phyloP scores from a whole-genome alignment of 2,329 filamentous ascomycete genomes.

The Elsinoe ampelina region DNA sequence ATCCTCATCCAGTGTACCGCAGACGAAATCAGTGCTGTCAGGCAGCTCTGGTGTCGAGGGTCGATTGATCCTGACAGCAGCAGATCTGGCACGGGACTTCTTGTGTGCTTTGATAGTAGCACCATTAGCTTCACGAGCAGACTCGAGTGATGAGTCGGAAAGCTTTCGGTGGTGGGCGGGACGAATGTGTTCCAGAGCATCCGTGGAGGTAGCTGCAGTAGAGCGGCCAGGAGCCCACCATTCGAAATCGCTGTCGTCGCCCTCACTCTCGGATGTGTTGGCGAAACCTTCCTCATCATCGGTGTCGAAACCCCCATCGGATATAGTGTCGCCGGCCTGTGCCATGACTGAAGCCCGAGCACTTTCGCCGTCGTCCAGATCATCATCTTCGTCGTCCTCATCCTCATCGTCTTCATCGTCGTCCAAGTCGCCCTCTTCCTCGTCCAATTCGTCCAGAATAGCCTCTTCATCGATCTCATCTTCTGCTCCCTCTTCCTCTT shows the following conservation, averaged over 20 bases:
- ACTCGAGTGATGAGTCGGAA: constrained; percentile 47
- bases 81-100: constrained; percentile 13
- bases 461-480: constrained; percentile 40
- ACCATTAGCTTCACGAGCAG: constrained; percentile 25
- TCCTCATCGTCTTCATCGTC: constrained; percentile 41
- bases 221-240: constrained; percentile 52
- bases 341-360: constrained; percentile 39
- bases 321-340: constrained; percentile 29
- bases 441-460: constrained; percentile 34
- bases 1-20: constrained; percentile 92
- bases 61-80: constrained; percentile 26
- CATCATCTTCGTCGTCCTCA: constrained; percentile 33
- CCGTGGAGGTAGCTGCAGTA: constrained; percentile 46
- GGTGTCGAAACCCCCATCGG: constrained; percentile 66
- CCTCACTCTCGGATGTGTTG: constrained; percentile 55
- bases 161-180: constrained; percentile 36
- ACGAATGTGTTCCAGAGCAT: constrained; percentile 41
- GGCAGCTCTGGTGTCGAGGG: constrained; percentile 60
- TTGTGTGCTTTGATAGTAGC: constrained; percentile 15
- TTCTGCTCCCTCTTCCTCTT: constrained; percentile 74
- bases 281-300: constrained; percentile 68
- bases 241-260: constrained; percentile 55
- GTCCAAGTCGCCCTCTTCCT: constrained; percentile 42
- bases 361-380: constrained; percentile 37
- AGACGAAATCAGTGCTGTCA: constrained; percentile 98